A percentile compares a stretch with the other conserved stretches of the same genome.
Evolutionary conservation across 108 stramenopile genomes (phyloP).

Genomic region (Aurantiochytrium sp.): DNA sequence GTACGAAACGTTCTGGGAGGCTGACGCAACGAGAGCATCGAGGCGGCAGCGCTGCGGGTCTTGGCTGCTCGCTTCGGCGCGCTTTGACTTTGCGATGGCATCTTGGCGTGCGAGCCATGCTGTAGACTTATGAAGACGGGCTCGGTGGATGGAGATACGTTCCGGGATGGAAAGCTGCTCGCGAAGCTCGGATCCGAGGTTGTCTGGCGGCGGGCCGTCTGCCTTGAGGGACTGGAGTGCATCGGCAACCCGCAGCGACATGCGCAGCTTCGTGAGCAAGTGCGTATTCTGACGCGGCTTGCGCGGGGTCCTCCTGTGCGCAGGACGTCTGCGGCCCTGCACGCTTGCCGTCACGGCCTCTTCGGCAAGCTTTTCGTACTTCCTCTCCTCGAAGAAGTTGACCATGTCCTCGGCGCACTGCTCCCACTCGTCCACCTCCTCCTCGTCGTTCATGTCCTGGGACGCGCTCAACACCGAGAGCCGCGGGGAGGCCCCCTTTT

Average conservation of each 20-base stretch:
- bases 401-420: neutral
- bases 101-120: neutral
- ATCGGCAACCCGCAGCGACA: neutral
- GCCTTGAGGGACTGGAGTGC: neutral
- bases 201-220: neutral
- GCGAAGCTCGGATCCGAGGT: neutral
- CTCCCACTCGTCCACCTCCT: neutral
- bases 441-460: neutral
- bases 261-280: neutral
- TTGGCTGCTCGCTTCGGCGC: neutral
- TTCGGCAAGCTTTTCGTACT: neutral
- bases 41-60: too few relatives aligned
- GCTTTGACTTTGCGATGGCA: neutral
- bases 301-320: neutral
- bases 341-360: neutral
- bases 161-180: neutral
- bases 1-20: too few relatives aligned
- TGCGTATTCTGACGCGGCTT: neutral
- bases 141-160: neutral
- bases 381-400: neutral
- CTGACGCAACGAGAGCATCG: too few relatives aligned
- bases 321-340: neutral
- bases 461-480: neutral
- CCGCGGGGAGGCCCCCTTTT: neutral
- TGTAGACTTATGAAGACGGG: neutral